Evolutionary conservation across 306 rosid species (phyloP), one percentile per base, ranked within the genome.

Genomic region (Sindora glabra): DNA sequence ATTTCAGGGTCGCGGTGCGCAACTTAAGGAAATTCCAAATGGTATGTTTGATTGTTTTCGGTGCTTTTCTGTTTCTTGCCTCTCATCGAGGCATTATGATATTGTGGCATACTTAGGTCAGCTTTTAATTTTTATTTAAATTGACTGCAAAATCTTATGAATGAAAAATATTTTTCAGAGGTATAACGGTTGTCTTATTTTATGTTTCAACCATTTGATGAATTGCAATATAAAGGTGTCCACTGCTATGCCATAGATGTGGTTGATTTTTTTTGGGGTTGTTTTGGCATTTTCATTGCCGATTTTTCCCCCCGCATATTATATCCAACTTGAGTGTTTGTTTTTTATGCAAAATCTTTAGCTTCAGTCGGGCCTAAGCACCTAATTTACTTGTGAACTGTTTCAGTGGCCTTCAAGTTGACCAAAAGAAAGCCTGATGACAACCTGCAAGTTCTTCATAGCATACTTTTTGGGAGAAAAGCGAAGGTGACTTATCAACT

Each of bases 381-480:
- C 53, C 46, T 55, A 34, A 67, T 67, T 71, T 62, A 12, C 51
- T 67, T 39, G n/a, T 52, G 22, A 81, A 70, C 48, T 83, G 56
- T 76, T 86, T 72, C 84, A 94, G 99, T 94, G 83, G 87, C 95
- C 48, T 94, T 80, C 87, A 94, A 89, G 80, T 65, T 94, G 73
- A 81, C 94, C 0, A 94, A 94, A 91, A 82, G 99, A 78, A 89
- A 89, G 75, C 72, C 86, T 21, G 97, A 94, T 72, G 97, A 94
- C 55, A 89, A 77, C 71, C 85, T 94, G 61, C 97, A 94, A 14
- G 37, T 83, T 8, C 89, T 94, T 63, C 99, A 94, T 70, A 71
- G 67, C 12, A 67, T 94, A 68, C 91, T 94, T 60, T 94, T 84
- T 44, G 97, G 94, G 29, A 94, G 84, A 77, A 89, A 68, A 72